Evolutionary conservation across 441 rosid species (phyloP).

Genomic region (Brassica hybrid): DNA sequence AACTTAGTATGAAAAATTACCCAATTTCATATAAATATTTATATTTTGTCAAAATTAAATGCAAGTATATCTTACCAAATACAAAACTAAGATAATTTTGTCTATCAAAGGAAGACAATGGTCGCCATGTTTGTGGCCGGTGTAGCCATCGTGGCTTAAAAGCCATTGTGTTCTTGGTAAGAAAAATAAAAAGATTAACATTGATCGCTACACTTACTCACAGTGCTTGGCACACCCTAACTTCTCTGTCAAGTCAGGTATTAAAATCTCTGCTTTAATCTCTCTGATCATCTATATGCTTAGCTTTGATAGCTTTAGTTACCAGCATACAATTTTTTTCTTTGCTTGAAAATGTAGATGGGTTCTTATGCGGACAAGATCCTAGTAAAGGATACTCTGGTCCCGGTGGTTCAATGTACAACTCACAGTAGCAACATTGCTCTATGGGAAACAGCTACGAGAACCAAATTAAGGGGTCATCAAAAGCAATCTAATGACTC

Average conservation of each 20-base stretch:
- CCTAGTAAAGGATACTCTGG: constrained; percentile 49
- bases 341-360: constrained; percentile 46
- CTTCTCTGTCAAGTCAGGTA: constrained; percentile 60
- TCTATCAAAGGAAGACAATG: no score
- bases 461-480: constrained; percentile 40
- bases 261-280: not conserved
- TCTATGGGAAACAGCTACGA: constrained; percentile 49
- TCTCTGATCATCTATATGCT: not conserved
- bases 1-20: no score
- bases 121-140: no score
- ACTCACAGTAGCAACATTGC: constrained; percentile 43
- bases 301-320: no score
- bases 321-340: no score
- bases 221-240: constrained; percentile 57
- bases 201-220: constrained; percentile 29
- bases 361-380: constrained; percentile 51
- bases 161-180: no score
- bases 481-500: constrained; percentile 17
- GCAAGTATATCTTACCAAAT: no score
- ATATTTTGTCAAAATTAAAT: no score
- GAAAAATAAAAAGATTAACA: no score
- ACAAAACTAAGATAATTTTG: no score
- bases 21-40: no score
- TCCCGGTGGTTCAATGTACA: constrained; percentile 45
- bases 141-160: no score